Conservation (phyloP, 441 rosid species). For the Hura crepitans region DNA sequence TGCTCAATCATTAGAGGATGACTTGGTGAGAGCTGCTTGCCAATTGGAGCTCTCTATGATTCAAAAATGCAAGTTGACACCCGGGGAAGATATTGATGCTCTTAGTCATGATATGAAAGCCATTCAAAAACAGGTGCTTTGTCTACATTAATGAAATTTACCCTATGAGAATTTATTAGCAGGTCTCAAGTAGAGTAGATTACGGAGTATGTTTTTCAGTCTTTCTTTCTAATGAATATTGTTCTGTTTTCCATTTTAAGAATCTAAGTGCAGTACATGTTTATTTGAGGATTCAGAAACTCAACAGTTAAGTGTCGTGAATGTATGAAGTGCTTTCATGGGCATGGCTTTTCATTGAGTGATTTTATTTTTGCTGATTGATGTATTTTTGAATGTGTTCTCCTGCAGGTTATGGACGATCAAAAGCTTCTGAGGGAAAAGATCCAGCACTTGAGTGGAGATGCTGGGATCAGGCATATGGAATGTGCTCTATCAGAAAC, state of each 20-base stretch:
- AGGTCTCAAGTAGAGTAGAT: not conserved
- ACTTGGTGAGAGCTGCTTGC: slow-evolving; percentile 94
- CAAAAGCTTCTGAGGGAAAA: slow-evolving; percentile 79
- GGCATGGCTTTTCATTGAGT: not conserved
- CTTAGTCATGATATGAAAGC: slow-evolving; percentile 92
- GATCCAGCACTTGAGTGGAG: slow-evolving; percentile 73
- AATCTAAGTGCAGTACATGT: no score
- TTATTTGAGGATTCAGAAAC: not conserved
- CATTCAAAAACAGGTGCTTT: slow-evolving; percentile 48
- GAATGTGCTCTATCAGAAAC: slow-evolving; percentile 71
- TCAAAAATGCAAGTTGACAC: slow-evolving; percentile 68
- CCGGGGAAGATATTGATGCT: slow-evolving; percentile 42
- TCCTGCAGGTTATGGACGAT: slow-evolving; percentile 69
- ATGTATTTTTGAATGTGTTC: not conserved
- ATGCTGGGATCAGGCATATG: slow-evolving; percentile 74
- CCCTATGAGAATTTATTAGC: not conserved
- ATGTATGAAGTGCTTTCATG: not conserved
- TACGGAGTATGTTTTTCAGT: not conserved
- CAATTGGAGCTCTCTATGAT: slow-evolving; percentile 98
- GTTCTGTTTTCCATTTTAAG: not conserved
- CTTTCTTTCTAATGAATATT: not conserved
- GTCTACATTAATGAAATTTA: not conserved
- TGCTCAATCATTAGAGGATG: slow-evolving; percentile 79
- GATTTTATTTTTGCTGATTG: not conserved
- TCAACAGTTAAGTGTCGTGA: not conserved